Percentiles rank a stretch among this genome's conserved stretches.
phyloP scores from a whole-genome alignment of 495 filamentous ascomycete species.

The Cercophora newfieldiana region DNA sequence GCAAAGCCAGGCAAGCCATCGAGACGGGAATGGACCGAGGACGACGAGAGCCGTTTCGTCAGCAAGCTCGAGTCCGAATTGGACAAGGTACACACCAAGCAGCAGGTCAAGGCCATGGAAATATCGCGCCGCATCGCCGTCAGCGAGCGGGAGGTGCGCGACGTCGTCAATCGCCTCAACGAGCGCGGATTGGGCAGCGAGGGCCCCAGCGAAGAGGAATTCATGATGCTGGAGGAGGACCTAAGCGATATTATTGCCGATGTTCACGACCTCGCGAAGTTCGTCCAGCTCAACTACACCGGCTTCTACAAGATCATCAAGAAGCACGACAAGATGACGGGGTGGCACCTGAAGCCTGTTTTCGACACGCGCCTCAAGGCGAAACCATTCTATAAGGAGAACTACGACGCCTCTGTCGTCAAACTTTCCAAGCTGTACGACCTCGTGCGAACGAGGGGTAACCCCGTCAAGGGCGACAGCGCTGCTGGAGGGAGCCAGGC shows the following conservation, averaged over 20 bases:
- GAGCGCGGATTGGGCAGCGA: conserved; percentile 54
- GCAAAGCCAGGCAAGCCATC: conserved; percentile 27
- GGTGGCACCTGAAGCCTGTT: conserved; percentile 89
- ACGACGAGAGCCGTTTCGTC: conserved; percentile 89
- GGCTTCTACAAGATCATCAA: conserved; percentile 99
- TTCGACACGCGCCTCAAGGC: conserved; percentile 91
- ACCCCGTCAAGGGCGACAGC: conserved; percentile 88
- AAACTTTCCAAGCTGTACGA: conserved; percentile 97
- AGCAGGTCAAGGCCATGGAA: conserved; percentile 92
- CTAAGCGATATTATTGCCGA: conserved; percentile 98
- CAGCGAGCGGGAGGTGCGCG: conserved; percentile 83
- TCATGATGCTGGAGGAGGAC: conserved; percentile 89
- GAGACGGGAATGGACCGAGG: conserved; percentile 76
- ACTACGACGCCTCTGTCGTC: conserved; percentile 95
- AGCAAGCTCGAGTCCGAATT: conserved; percentile 82
- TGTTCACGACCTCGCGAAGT: conserved; percentile 97
- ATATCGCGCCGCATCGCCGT: conserved; percentile 85
- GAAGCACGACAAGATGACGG: conserved; percentile 98
- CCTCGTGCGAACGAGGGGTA: conserved; percentile 85
- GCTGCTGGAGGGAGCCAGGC: conserved; percentile 89
- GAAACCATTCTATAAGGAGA: conserved; percentile 97
- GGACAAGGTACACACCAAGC: conserved; percentile 95
- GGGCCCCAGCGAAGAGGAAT: conserved; percentile 82
- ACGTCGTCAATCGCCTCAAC: conserved; percentile 75
- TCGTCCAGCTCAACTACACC: conserved; percentile 97